phyloP scores from a whole-genome alignment of 768 basidiomycete genomes.

The Leccinum uliginosum region DNA sequence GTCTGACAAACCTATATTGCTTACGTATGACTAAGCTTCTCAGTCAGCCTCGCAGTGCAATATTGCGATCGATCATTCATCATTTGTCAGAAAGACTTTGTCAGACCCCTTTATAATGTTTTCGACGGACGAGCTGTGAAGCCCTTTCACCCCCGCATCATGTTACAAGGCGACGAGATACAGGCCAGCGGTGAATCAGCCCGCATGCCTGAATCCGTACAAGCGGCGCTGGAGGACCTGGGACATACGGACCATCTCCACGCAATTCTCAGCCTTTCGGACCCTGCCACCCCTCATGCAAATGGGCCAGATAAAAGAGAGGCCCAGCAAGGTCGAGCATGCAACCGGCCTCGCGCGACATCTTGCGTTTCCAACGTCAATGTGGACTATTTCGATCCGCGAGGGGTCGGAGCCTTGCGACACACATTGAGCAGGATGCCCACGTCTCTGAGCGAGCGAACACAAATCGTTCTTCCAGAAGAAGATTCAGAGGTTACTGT shows the following conservation, averaged over 20 bases:
- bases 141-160: neutral
- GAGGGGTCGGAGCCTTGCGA: slow-evolving; percentile 35
- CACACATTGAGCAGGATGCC: slow-evolving; percentile 15
- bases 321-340: neutral
- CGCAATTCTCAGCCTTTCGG: slow-evolving; percentile 6
- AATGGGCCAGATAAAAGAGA: neutral
- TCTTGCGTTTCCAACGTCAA: slow-evolving; percentile 33
- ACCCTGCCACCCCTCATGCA: neutral
- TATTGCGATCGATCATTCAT: slow-evolving; percentile 5
- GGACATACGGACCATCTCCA: slow-evolving; percentile 16
- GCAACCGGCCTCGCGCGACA: neutral
- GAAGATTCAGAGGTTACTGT: neutral
- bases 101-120: slow-evolving; percentile 6
- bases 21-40: slow-evolving; percentile 8
- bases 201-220: neutral
- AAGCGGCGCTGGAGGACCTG: slow-evolving; percentile 1
- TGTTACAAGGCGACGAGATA: slow-evolving; percentile 2
- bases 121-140: neutral
- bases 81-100: slow-evolving; percentile 14
- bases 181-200: neutral
- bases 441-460: slow-evolving; percentile 6
- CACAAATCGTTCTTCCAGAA: neutral
- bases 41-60: neutral
- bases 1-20: neutral
- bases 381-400: slow-evolving; percentile 51